Evolutionary conservation across 83 land plant species (phyloP), one percentile per base, ranked within the genome.

Genomic region (Picea abies): DNA sequence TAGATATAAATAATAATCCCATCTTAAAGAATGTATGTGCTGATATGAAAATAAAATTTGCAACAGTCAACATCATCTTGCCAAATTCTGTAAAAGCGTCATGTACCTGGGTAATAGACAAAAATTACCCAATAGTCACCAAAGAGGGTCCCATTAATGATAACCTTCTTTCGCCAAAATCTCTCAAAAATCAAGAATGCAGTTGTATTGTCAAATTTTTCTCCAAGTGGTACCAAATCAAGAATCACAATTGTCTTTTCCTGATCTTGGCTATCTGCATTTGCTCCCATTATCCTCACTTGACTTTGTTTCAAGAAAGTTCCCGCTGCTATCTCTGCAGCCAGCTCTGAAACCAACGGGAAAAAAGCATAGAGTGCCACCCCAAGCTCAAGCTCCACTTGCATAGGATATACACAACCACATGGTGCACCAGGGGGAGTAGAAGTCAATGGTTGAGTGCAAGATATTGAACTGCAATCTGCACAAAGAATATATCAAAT

Each of bases 341-440:
- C 92, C 19, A 96, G 91, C 81, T 88, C 90, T 10, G 97, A 88
- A 47, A 96, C 94, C 80, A 94, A 64, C 5, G 97, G 97, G 41
- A 96, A 94, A 65, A 96, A 91, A 25, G 88, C 81, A 81, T 92
- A 92, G 23, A 94, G 84, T 32, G 90, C 80, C 58, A 92, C 82
- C 41, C 84, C 83, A 29, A 96, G 88, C 58, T 82, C 85, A 23
- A 96, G 60, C 65, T 82, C 86, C 58, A 94, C 91, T 83, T 89
- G 86, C 78, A 96, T 91, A n/a, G 98, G 98, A 90, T 73, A 78
- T 41, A 96, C 98, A 84, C 98, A 96, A 14, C 90, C 94, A 80
- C 98, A 96, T 20, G 97, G 92, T 68, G 89, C 64, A n/a, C 92
- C 95, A 37, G 91, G 86, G 19, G 91, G 89, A 10, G 91, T 83